Evolutionary conservation across 257 asterid genomes (phyloP).

Genomic region (Petrea volubilis): DNA sequence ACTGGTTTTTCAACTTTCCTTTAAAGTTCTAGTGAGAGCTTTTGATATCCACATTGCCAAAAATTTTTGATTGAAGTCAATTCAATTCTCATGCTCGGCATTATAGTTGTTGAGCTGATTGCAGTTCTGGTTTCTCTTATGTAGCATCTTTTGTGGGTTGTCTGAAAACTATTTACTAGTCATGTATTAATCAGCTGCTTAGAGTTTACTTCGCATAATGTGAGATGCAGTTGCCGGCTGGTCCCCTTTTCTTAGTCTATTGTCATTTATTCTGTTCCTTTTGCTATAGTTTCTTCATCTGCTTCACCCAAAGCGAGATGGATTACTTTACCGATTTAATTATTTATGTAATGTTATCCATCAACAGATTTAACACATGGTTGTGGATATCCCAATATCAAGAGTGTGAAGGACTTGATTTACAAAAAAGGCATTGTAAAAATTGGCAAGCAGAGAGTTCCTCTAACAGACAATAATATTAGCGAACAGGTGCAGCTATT

Average conservation of each 20-base stretch:
- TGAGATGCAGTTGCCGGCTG: neutral
- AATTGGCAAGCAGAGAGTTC: slow-evolving; percentile 59
- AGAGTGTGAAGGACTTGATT: slow-evolving; percentile 87
- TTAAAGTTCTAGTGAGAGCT: neutral
- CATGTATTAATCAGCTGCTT: neutral
- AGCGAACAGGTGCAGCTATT: slow-evolving; percentile 64
- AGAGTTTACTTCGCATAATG: neutral
- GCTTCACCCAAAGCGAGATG: neutral
- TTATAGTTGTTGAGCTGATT: neutral
- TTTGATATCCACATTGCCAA: neutral
- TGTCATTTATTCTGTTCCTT: neutral
- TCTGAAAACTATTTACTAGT: neutral
- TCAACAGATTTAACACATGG: slow-evolving; percentile 2
- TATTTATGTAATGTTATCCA: neutral
- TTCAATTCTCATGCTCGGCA: neutral
- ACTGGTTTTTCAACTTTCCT: neutral
- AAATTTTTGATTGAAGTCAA: neutral
- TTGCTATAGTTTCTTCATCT: neutral
- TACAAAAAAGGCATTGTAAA: slow-evolving; percentile 86
- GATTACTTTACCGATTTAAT: neutral
- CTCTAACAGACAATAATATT: slow-evolving; percentile 80
- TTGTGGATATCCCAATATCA: slow-evolving; percentile 76
- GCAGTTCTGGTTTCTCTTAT: neutral
- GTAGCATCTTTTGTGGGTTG: neutral
- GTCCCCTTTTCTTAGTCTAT: neutral